Percentiles rank a stretch among this genome's conserved stretches.
Conservation (phyloP, 371 early-diverging fungal genomes). For the Modicella reniformis region DNA sequence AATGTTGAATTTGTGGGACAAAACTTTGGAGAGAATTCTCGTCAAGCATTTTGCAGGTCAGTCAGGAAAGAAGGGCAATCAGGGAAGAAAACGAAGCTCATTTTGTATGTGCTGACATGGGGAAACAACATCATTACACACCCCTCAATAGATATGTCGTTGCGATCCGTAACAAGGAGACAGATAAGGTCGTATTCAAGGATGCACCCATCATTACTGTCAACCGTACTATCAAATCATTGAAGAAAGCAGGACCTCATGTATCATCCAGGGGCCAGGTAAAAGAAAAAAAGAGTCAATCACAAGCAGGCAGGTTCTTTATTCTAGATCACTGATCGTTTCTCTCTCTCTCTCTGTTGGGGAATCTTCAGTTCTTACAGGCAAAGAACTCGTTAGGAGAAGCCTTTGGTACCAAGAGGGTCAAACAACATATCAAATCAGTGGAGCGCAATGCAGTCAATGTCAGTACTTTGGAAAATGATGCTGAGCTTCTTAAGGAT, state of each 20-base stretch:
- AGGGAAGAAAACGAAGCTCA: no score
- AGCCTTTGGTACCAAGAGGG: conserved; percentile 92
- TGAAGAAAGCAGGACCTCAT: conserved; percentile 52
- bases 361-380: conserved; percentile 61
- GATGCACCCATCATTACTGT: conserved; percentile 75
- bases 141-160: conserved; percentile 71
- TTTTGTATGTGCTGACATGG: no score
- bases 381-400: conserved; percentile 84
- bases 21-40: conserved; percentile 69
- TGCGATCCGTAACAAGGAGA: conserved; percentile 76
- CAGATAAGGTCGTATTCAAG: conserved; percentile 70
- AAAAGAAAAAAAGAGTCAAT: conserved; percentile 7
- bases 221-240: conserved; percentile 74
- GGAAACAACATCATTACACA: no score
- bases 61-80: not conserved
- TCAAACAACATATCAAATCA: conserved; percentile 79
- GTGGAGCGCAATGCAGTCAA: conserved; percentile 86
- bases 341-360: no score
- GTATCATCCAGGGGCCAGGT: conserved; percentile 34
- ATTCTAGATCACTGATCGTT: no score
- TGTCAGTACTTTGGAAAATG: conserved; percentile 66
- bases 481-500: conserved; percentile 65
- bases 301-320: not conserved
- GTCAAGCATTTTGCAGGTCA: conserved; percentile 64
- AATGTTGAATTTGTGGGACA: conserved; percentile 79